Conservation (phyloP, 2,329 filamentous ascomycete genomes). For the Pseudomassariella vexata region DNA sequence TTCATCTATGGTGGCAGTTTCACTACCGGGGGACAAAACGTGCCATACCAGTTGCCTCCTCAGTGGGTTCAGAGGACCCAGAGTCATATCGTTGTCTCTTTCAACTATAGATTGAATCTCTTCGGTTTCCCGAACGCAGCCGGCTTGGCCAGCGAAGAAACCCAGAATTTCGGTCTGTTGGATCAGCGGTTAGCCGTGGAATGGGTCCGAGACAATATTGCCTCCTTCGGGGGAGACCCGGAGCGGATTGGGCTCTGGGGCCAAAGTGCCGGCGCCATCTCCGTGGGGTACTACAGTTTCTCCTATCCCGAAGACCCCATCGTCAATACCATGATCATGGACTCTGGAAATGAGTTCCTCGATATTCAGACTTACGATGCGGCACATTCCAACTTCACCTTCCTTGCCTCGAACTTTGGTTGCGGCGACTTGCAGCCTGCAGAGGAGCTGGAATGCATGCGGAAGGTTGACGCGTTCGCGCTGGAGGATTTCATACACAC, state of each 20-base stretch:
- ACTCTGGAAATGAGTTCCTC: conserved; percentile 31
- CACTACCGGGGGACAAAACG: conserved; percentile 11
- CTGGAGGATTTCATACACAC: conserved; percentile 26
- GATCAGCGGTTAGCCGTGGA: conserved; percentile 45
- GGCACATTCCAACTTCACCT: conserved; percentile 26
- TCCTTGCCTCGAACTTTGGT: conserved; percentile 26
- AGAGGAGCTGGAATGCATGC: conserved; percentile 30
- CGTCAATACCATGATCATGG: conserved; percentile 31
- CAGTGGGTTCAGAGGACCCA: conserved; percentile 15
- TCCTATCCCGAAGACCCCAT: conserved; percentile 41
- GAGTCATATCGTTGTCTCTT: conserved; percentile 28
- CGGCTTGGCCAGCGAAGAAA: conserved; percentile 15
- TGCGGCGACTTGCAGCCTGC: conserved; percentile 18
- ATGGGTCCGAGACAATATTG: conserved; percentile 44
- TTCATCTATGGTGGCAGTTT: conserved; percentile 21
- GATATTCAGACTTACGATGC: conserved; percentile 18
- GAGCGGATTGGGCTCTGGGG: conserved; percentile 37
- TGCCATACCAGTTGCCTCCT: conserved; percentile 11
- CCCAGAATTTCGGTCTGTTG: conserved; percentile 39
- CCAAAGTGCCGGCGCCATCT: conserved; percentile 38
- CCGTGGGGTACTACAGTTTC: conserved; percentile 35
- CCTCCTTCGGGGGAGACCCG: conserved; percentile 39
- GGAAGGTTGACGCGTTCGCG: conserved; percentile 20
- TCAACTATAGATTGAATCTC: conserved; percentile 33
- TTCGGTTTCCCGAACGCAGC: conserved; percentile 26